Evolutionary conservation across 2,329 filamentous ascomycete species (phyloP), one percentile per base, ranked within the genome.

Genomic region (Biscogniauxia sp.): DNA sequence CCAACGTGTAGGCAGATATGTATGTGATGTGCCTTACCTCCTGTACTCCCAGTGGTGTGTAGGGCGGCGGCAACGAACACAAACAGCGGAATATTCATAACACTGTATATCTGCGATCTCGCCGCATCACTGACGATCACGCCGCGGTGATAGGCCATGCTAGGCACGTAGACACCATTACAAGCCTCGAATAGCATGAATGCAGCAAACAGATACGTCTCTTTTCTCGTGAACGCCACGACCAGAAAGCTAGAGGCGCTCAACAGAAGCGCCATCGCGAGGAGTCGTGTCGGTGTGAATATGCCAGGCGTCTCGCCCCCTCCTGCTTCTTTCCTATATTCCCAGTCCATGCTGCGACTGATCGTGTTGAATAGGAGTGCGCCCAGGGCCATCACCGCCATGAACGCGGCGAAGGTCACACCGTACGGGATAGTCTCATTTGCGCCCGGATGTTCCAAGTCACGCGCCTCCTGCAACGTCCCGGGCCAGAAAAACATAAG

Each of bases 331-430:
- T 49, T 20, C 6, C n/a, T 19, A 3, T 45, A 4, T n/a, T 51
- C 56, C 3, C 26, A 28, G 9, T 58, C 59, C 6, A 45, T 20
- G 7, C 51, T 55, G 11, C 60, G 59, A n/a, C 50, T 66, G 0
- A 69, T 69, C 41, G 75, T 68, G 63, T 78, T 79, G 70, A 86
- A 86, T 6, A 80, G 64, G 25, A 85, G 76, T 1, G 84, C 84
- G n/a, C 84, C 83, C 6, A 84, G 77, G 72, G 85, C 84, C 72
- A 85, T 84, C 5, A 81, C 78, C 20, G 80, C 80, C 85, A 88
- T 86, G 69, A 87, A 84, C 50, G 78, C 79, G 51, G 81, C 80
- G 62, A 86, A 86, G 52, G 84, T 81, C 56, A 84, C 76, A 7
- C 83, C 82, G 63, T 85, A 83, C 0, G 76, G 70, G 32, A 66